Evolutionary conservation across 805 yeast species (phyloP).

Genomic region (Starmerella vaccinii): DNA sequence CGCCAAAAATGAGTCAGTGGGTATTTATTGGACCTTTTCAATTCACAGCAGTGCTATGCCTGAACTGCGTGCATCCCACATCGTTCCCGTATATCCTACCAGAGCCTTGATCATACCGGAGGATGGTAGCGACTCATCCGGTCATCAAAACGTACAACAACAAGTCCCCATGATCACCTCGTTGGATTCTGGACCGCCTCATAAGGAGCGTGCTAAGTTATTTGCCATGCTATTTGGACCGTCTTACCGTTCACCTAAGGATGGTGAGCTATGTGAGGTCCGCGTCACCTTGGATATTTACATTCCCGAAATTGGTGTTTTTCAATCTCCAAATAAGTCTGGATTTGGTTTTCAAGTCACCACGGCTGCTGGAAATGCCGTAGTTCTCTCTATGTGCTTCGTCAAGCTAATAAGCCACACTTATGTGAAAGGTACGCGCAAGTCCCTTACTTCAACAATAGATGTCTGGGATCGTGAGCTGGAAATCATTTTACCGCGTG

Average conservation of each 20-base stretch:
- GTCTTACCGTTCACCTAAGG: constrained; percentile 3
- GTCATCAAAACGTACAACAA: neutral
- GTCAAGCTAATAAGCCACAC: constrained; percentile 1
- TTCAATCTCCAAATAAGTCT: constrained; percentile 14
- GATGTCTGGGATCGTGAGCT: neutral
- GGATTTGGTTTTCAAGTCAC: constrained; percentile 1
- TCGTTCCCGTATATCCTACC: neutral
- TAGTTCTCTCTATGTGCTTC: constrained; percentile 1
- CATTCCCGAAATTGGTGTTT: constrained; percentile 10
- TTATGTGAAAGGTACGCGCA: neutral
- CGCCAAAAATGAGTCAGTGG: neutral
- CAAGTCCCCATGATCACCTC: neutral
- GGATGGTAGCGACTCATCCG: neutral
- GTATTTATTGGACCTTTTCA: neutral
- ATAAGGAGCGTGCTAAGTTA: neutral
- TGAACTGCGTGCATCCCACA: neutral
- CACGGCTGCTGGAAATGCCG: neutral
- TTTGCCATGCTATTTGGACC: constrained; percentile 9
- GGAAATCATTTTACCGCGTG: neutral
- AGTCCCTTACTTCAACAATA: neutral
- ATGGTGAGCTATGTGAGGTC: constrained; percentile 9
- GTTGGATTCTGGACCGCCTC: neutral
- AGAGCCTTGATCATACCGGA: neutral
- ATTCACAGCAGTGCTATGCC: neutral
- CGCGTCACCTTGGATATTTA: neutral